Conservation (phyloP, 139 green algal species). For the Chlorella sp. region DNA sequence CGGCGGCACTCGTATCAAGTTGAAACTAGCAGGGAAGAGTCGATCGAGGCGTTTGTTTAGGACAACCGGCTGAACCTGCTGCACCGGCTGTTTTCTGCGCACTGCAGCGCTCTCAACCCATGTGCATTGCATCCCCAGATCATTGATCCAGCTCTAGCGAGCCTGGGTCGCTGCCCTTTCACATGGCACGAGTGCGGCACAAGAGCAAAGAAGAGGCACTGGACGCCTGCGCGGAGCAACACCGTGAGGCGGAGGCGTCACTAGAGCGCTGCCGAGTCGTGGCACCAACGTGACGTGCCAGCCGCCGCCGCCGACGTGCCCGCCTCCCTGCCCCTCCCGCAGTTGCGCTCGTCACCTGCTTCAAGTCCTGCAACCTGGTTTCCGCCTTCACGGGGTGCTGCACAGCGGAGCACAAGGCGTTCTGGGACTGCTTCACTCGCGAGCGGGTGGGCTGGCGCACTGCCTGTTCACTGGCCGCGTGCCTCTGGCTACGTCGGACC, state of each 20-base stretch:
- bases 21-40: too few species aligned
- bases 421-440: slow-evolving; percentile 39
- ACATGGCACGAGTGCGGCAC: too few species aligned
- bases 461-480: too few species aligned
- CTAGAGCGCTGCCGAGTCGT: too few species aligned
- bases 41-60: too few species aligned
- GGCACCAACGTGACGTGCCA: background rate
- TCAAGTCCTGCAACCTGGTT: slow-evolving; percentile 19
- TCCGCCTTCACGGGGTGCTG: slow-evolving; percentile 36
- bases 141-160: too few species aligned
- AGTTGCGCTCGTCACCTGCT: slow-evolving; percentile 27
- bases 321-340: background rate
- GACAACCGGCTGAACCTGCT: too few species aligned
- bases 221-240: slow-evolving; percentile 10
- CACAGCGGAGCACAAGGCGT: slow-evolving; percentile 26
- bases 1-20: too few species aligned
- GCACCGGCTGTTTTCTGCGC: too few species aligned
- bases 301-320: background rate
- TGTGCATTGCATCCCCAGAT: too few species aligned
- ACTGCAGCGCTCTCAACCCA: too few species aligned
- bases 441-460: slow-evolving; percentile 8
- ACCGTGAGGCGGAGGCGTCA: slow-evolving; percentile 5
- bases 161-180: too few species aligned
- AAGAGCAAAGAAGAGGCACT: slow-evolving; percentile 28
- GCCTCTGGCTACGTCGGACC: background rate